Conservation (phyloP, 2,329 filamentous ascomycete genomes). For the Ramularia collo-cygni region DNA sequence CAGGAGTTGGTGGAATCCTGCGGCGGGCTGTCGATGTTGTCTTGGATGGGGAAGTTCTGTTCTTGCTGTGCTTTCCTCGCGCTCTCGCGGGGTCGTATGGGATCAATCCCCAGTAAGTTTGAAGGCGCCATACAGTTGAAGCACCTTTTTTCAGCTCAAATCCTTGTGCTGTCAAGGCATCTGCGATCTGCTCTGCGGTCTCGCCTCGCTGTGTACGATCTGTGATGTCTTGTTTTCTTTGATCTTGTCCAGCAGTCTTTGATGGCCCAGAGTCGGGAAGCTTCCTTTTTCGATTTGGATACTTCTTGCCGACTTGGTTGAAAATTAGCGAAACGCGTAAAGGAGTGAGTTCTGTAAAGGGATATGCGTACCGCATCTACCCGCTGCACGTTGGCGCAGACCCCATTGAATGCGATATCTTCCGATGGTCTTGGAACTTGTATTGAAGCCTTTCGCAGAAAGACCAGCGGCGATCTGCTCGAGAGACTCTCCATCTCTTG, state of each 20-base stretch:
- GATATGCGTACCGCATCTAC: conserved; percentile 10
- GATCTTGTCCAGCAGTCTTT: conserved; percentile 12
- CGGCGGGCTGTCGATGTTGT: background rate
- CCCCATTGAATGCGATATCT: conserved; percentile 21
- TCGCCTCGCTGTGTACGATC: conserved; percentile 17
- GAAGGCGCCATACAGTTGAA: conserved; percentile 19
- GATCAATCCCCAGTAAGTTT: conserved; percentile 22
- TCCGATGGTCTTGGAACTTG: conserved; percentile 20
- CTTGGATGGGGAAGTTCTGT: background rate
- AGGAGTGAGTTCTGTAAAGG: conserved; percentile 2
- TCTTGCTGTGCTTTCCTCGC: conserved; percentile 13
- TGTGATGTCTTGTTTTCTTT: conserved; percentile 18
- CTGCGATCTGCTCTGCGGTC: conserved; percentile 22
- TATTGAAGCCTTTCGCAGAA: conserved; percentile 14
- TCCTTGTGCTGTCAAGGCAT: conserved; percentile 16
- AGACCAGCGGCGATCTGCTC: conserved; percentile 20
- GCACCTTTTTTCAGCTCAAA: conserved; percentile 16
- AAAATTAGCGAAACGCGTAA: background rate
- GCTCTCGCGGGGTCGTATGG: conserved; percentile 20
- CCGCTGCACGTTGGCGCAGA: conserved; percentile 16
- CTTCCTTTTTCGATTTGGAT: conserved; percentile 9
- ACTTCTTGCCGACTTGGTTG: conserved; percentile 1
- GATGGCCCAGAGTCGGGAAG: background rate
- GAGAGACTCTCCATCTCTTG: conserved; percentile 18
- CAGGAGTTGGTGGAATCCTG: conserved; percentile 5